Evolutionary conservation across 345 rosid genomes (phyloP).

Genomic region (Populus deltoides): DNA sequence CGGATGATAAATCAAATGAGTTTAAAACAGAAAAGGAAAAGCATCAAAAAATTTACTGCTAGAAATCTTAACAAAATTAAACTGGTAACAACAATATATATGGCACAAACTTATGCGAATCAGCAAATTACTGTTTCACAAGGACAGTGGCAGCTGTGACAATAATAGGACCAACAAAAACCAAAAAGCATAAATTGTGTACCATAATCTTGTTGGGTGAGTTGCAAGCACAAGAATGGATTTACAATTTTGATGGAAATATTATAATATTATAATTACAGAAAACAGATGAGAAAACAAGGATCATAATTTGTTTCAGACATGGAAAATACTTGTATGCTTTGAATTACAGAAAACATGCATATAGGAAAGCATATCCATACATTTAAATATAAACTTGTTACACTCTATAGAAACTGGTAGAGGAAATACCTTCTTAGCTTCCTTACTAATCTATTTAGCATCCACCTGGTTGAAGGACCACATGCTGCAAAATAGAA

Average conservation of each 20-base stretch:
- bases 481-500: slow-evolving; percentile 46
- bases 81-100: neutral
- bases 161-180: neutral
- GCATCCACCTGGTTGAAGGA: slow-evolving; percentile 43
- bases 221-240: neutral
- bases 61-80: neutral
- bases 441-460: neutral
- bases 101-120: neutral
- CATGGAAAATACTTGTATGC: neutral
- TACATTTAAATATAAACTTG: neutral
- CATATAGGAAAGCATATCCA: neutral
- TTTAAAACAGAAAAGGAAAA: neutral
- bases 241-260: neutral
- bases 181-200: neutral
- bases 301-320: neutral
- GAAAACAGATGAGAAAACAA: neutral
- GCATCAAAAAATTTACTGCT: neutral
- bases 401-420: neutral
- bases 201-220: neutral
- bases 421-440: slow-evolving; percentile 21
- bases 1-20: neutral
- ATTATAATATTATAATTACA: neutral
- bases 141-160: neutral
- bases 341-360: neutral
- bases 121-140: neutral